Evolutionary conservation across 306 rosid species (phyloP).

Genomic region (Vigna trinervia): DNA sequence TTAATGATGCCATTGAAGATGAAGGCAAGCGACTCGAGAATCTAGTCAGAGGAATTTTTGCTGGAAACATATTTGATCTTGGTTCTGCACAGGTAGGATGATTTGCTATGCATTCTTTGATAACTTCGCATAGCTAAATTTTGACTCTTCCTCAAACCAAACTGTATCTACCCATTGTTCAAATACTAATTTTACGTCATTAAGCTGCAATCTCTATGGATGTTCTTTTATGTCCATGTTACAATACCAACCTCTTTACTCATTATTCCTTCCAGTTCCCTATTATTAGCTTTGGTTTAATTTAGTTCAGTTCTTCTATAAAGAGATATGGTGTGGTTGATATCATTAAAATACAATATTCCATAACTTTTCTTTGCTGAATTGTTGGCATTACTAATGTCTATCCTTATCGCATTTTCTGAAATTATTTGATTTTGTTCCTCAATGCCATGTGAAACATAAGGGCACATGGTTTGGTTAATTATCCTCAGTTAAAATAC

Average conservation of each 20-base stretch:
- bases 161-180: slow-evolving; percentile 5
- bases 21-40: slow-evolving; percentile 82
- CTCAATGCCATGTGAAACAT: background rate
- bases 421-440: background rate
- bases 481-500: background rate
- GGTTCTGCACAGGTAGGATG: slow-evolving; percentile 87
- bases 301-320: slow-evolving; percentile 1
- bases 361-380: slow-evolving; percentile 10
- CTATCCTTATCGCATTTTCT: background rate
- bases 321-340: slow-evolving; percentile 3
- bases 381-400: slow-evolving; percentile 12
- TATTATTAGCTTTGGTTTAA: slow-evolving; percentile 11
- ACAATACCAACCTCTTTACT: slow-evolving; percentile 4
- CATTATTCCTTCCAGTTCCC: slow-evolving; percentile 29
- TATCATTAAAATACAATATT: slow-evolving; percentile 21
- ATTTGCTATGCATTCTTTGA: slow-evolving; percentile 27
- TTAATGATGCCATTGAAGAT: slow-evolving; percentile 89
- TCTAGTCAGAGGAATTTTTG: slow-evolving; percentile 85
- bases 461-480: background rate
- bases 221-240: slow-evolving; percentile 14
- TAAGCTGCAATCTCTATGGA: slow-evolving; percentile 29
- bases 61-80: slow-evolving; percentile 98
- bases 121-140: slow-evolving; percentile 17
- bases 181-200: background rate
- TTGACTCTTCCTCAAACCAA: slow-evolving; percentile 16